Percentiles rank a stretch among this genome's conserved stretches.
Evolutionary conservation across 2,329 filamentous ascomycete species (phyloP).

Genomic region (Aspergillus sergii): DNA sequence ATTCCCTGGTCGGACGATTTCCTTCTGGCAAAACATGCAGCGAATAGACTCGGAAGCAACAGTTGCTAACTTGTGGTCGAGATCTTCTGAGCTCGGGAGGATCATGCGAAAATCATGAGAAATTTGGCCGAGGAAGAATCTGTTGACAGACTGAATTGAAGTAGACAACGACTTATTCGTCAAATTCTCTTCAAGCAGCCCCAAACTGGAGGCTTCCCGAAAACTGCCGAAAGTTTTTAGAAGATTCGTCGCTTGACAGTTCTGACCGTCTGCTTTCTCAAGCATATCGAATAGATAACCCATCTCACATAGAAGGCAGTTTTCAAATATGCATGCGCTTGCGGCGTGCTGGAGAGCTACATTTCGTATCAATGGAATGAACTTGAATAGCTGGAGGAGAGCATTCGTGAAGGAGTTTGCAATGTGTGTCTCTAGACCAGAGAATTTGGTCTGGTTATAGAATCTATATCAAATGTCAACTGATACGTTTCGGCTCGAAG

Average conservation of each 20-base stretch:
- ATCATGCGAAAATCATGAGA: conserved; percentile 74
- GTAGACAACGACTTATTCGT: conserved; percentile 72
- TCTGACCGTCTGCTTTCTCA: conserved; percentile 89
- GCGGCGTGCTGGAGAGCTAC: conserved; percentile 86
- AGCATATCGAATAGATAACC: conserved; percentile 98
- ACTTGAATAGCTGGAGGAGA: conserved; percentile 86
- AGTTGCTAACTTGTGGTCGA: conserved; percentile 67
- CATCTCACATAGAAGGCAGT: conserved; percentile 88
- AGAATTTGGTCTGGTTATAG: conserved; percentile 91
- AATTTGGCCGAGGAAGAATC: conserved; percentile 83
- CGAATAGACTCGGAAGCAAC: conserved; percentile 61
- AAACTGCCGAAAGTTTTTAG: conserved; percentile 85
- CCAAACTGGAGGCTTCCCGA: conserved; percentile 74
- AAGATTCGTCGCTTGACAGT: conserved; percentile 95
- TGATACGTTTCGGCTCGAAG: background rate
- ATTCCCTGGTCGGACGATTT: conserved; percentile 77
- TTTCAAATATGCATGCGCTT: conserved; percentile 77
- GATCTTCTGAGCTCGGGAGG: conserved; percentile 60
- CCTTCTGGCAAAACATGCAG: conserved; percentile 84
- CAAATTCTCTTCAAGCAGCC: conserved; percentile 81
- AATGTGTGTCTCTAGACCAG: conserved; percentile 93
- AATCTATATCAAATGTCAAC: conserved; percentile 57
- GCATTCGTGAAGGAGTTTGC: conserved; percentile 95
- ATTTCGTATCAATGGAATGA: conserved; percentile 86
- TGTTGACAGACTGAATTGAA: conserved; percentile 83